Conservation (phyloP, 495 filamentous ascomycete species). For the Pyronema omphalodes region DNA sequence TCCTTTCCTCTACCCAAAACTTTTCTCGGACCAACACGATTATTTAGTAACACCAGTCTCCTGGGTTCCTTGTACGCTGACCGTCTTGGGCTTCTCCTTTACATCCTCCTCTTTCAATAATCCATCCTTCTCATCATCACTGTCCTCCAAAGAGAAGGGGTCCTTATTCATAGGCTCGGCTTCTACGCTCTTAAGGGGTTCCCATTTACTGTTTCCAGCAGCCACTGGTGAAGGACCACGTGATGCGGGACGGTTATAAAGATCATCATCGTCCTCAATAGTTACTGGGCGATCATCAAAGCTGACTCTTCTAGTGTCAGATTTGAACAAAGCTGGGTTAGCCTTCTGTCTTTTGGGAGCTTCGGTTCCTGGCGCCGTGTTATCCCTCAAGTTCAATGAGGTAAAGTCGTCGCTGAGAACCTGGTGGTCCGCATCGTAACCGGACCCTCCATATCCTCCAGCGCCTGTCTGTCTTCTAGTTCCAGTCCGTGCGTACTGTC, state of each 20-base stretch:
- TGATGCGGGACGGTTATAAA: slow-evolving; percentile 33
- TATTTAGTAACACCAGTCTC: slow-evolving; percentile 25
- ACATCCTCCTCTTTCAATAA: slow-evolving; percentile 40
- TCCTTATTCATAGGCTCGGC: slow-evolving; percentile 86
- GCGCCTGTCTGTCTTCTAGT: neutral
- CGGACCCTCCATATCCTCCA: slow-evolving; percentile 31
- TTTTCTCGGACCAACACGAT: slow-evolving; percentile 39
- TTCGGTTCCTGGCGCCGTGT: slow-evolving; percentile 25
- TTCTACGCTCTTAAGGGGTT: slow-evolving; percentile 72
- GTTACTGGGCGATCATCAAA: slow-evolving; percentile 48
- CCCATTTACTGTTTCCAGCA: slow-evolving; percentile 60
- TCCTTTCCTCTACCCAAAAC: no score
- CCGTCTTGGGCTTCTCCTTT: slow-evolving; percentile 4
- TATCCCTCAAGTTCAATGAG: slow-evolving; percentile 61
- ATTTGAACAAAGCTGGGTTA: slow-evolving; percentile 67
- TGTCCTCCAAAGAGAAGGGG: slow-evolving; percentile 90
- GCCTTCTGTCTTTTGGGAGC: slow-evolving; percentile 43
- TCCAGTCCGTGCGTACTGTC: slow-evolving; percentile 13
- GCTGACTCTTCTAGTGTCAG: slow-evolving; percentile 53
- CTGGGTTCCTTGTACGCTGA: slow-evolving; percentile 7
- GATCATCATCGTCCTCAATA: slow-evolving; percentile 50
- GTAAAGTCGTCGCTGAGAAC: slow-evolving; percentile 84
- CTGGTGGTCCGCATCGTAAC: slow-evolving; percentile 91
- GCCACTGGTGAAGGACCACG: slow-evolving; percentile 21
- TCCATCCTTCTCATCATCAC: slow-evolving; percentile 77